Percentiles rank a stretch among this genome's conserved stretches.
Evolutionary conservation across 2,329 filamentous ascomycete genomes (phyloP).

Genomic region (Penicillium sp.): DNA sequence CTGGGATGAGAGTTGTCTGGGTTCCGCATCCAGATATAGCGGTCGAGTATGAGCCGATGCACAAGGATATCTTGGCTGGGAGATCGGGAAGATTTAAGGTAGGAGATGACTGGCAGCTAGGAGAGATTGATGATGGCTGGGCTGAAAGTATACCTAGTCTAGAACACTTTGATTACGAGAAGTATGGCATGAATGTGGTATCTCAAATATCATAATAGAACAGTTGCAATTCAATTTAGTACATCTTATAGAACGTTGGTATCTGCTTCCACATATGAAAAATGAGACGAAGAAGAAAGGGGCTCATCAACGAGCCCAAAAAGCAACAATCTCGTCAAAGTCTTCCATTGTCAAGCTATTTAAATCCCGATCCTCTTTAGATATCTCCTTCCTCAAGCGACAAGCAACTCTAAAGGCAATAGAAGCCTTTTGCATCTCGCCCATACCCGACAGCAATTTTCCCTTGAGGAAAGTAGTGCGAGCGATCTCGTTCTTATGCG

Average conservation of each 20-base stretch:
- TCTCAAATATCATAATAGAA: neutral
- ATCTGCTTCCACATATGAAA: too few relatives aligned
- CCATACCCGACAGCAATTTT: slow-evolving; percentile 15
- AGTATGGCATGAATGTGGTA: slow-evolving; percentile 33
- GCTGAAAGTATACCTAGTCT: slow-evolving; percentile 38
- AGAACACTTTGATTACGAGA: slow-evolving; percentile 42
- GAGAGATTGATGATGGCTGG: slow-evolving; percentile 42
- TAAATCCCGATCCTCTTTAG: slow-evolving; percentile 18
- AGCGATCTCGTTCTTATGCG: slow-evolving; percentile 24
- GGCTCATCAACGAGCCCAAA: slow-evolving; percentile 9
- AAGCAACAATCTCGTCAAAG: slow-evolving; percentile 24
- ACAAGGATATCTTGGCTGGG: slow-evolving; percentile 24
- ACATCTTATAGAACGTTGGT: too few relatives aligned
- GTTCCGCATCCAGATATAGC: slow-evolving; percentile 36
- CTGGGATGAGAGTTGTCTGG: slow-evolving; percentile 39
- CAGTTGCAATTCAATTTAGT: neutral
- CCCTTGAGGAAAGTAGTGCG: slow-evolving; percentile 25
- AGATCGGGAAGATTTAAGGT: slow-evolving; percentile 28
- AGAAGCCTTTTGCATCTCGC: slow-evolving; percentile 19
- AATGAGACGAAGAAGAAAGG: too few relatives aligned
- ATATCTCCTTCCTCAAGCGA: slow-evolving; percentile 24
- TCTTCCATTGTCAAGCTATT: slow-evolving; percentile 18
- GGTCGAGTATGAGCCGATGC: slow-evolving; percentile 34
- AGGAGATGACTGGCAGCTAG: slow-evolving; percentile 36
- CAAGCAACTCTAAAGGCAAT: slow-evolving; percentile 18